Conservation (phyloP, 2,329 filamentous ascomycete genomes). For the Phaeosphaeriaceae sp. region DNA sequence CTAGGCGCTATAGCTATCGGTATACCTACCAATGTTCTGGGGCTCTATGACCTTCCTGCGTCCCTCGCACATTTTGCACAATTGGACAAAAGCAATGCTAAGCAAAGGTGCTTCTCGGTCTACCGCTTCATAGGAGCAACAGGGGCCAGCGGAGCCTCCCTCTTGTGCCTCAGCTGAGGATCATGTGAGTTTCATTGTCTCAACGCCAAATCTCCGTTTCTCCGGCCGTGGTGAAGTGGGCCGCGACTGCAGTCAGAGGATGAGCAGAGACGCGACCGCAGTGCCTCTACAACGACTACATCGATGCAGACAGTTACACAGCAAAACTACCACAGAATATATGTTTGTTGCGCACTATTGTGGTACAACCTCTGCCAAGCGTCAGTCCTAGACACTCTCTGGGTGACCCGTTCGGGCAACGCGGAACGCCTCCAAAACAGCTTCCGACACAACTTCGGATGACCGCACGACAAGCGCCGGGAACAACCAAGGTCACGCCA, state of each 20-base stretch:
- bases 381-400: slow-evolving; percentile 13
- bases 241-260: background rate
- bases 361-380: background rate
- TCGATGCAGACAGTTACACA: background rate
- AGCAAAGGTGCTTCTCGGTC: background rate
- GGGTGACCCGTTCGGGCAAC: slow-evolving; percentile 14
- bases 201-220: background rate
- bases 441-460: slow-evolving; percentile 33
- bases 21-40: background rate
- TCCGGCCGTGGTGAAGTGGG: background rate
- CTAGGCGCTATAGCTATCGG: background rate
- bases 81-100: background rate
- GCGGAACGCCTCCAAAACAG: slow-evolving; percentile 25
- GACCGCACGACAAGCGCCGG: slow-evolving; percentile 29
- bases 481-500: slow-evolving; percentile 24
- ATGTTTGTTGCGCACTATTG: background rate
- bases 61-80: background rate
- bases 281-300: background rate
- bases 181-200: background rate
- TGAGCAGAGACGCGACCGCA: background rate
- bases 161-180: background rate
- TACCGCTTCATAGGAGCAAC: background rate
- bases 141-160: background rate
- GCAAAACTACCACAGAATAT: background rate
- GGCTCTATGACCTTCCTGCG: background rate